Percentiles rank a stretch among this genome's conserved stretches.
These are phyloP conservation scores for Erodium texanum DNA, from an alignment of 441 rosid species.

Conservation along the genomic window DNA sequence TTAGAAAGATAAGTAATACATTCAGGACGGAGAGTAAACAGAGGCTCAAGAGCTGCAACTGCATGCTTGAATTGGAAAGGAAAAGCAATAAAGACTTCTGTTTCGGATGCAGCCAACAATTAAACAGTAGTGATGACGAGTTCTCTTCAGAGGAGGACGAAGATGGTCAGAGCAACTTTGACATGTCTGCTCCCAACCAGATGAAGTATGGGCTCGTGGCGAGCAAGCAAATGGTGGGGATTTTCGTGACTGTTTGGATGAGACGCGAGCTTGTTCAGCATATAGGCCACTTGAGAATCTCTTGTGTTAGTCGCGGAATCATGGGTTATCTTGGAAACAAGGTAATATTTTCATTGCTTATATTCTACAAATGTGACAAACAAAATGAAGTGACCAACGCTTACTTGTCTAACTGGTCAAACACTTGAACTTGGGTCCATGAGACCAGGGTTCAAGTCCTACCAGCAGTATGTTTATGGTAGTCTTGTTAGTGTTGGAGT, in stretches of 20 bases:
- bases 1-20: slow-evolving; percentile 49
- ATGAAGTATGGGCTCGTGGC: slow-evolving; percentile 54
- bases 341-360: slow-evolving; percentile 23
- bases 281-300: slow-evolving; percentile 47
- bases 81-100: slow-evolving; percentile 49
- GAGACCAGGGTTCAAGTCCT: too few species aligned
- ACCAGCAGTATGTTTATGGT: too few species aligned
- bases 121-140: slow-evolving; percentile 38
- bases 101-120: slow-evolving; percentile 45
- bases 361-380: too few species aligned
- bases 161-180: neutral
- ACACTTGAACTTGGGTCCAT: too few species aligned
- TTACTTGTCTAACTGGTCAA: too few species aligned
- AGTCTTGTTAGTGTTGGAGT: too few species aligned
- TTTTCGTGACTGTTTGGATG: slow-evolving; percentile 65
- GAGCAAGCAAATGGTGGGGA: slow-evolving; percentile 73
- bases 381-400: too few species aligned
- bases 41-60: slow-evolving; percentile 54
- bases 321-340: slow-evolving; percentile 63
- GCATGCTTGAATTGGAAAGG: slow-evolving; percentile 38
- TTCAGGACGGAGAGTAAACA: slow-evolving; percentile 45
- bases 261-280: slow-evolving; percentile 53
- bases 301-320: slow-evolving; percentile 49
- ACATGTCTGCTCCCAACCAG: slow-evolving; percentile 26
- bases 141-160: slow-evolving; percentile 55